Evolutionary conservation across 2,329 filamentous ascomycete genomes (phyloP), one percentile per base, ranked within the genome.

Genomic region (Coccinonectria pachysandricola): DNA sequence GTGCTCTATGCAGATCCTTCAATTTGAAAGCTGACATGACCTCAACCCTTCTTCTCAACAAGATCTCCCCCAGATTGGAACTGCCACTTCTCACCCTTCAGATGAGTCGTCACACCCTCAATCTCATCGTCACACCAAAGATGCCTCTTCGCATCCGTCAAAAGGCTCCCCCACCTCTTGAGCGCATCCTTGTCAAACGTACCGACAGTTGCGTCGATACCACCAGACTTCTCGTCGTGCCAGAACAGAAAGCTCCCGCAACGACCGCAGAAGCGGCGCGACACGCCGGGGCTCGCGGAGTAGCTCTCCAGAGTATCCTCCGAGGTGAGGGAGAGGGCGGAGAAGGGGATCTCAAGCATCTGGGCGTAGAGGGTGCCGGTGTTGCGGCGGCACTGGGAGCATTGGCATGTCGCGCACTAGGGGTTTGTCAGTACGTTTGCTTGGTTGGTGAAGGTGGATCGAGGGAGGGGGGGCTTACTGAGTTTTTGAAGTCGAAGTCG

Each of bases 361-460:
- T 53, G 47, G 34, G 59, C 53, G 39, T 68, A 47, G 27, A 71
- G 54, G 4, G 57, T 44, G 26, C 65, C 66, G 6, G 62, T 62
- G 32, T 62, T 56, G 30, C 64, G 64, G 42, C 68, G 65, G 47
- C 66, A 71, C 43, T 70, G 66, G 6, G 61, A 64, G 50, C 68
- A 72, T 38, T 71, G 65, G 43, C 67, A 73, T 6, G 60, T 66
- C 23, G 48, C 45, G 33, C 54, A 53, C 62, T 65, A 24, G 5
- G 8, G 8, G 8, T 7, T 5, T 19, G 26, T 24, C 12, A 23
- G 28, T 33, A 11, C 24, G 29, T 19, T 11, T 20, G 16, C 7
- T 24, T 8, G 10, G 10, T 4, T 7, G 12, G 10, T 9, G 10
- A 8, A 7, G 3, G 17, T 19, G 15, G 8, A 6, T 9, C 12